A percentile compares a stretch with the other conserved stretches of the same genome.
phyloP scores from a whole-genome alignment of 306 rosid genomes.

The Fragaria nilgerrensis region DNA sequence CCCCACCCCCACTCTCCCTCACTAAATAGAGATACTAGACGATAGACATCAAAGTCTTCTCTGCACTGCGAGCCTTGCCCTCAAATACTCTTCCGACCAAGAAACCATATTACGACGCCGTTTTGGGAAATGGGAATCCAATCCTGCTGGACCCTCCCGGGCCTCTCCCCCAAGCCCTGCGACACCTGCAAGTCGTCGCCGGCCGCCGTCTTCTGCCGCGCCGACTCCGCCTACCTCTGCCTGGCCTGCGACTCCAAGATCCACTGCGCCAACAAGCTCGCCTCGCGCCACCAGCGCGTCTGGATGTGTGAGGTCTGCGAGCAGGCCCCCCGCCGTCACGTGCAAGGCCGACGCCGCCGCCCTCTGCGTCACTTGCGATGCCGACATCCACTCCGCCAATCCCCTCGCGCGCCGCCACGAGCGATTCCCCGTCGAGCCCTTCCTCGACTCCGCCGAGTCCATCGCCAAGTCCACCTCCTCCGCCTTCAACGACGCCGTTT shows the following conservation, averaged over 20 bases:
- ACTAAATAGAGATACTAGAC: conserved; percentile 25
- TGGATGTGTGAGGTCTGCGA: conserved; percentile 98
- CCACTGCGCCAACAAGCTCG: conserved; percentile 59
- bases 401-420: conserved; percentile 93
- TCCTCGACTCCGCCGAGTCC: conserved; percentile 59
- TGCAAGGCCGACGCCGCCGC: conserved; percentile 97
- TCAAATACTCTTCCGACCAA: not conserved
- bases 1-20: conserved; percentile 15
- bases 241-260: conserved; percentile 66
- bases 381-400: conserved; percentile 90
- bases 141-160: conserved; percentile 29
- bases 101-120: not conserved
- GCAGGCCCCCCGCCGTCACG: conserved; percentile 90
- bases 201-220: conserved; percentile 65
- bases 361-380: conserved; percentile 85
- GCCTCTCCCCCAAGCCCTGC: conserved; percentile 63
- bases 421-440: conserved; percentile 84
- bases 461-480: conserved; percentile 42
- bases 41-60: conserved; percentile 6
- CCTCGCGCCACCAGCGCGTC: conserved; percentile 77
- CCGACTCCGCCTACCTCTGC: conserved; percentile 78
- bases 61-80: not conserved
- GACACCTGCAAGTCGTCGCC: conserved; percentile 65
- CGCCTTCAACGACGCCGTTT: conserved; percentile 27
- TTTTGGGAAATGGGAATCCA: conserved; percentile 50